Evolutionary conservation across 106 monocot species (phyloP), one percentile per base, ranked within the genome.

Genomic region (Phalaenopsis aphrodite): DNA sequence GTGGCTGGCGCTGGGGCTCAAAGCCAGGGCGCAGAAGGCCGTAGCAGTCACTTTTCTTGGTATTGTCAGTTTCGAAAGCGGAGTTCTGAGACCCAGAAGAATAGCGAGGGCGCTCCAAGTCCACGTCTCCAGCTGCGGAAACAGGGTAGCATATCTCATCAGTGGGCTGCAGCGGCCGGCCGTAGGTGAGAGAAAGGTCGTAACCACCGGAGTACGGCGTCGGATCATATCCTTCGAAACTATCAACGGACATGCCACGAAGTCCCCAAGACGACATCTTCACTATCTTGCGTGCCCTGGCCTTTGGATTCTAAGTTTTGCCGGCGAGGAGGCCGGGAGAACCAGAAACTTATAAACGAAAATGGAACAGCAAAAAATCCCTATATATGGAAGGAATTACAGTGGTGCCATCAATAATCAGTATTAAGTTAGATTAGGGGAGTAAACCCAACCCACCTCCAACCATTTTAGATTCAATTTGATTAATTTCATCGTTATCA

Each of bases 131-230:
- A 41, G 37, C 78, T 15, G 39, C 21, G 58, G 84, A 86, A 64
- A 86, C 4, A 5, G 88, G 78, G 84, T 95, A 78, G 88, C 95
- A 95, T 61, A 72, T 91, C 8, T 95, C 95, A 14, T 91, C 93
- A 80, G 91, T 89, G 8, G 91, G 91, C 3, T 83, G 81, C 56
- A 93, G 56, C n/a, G 93, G 85, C 77, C 91, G 93, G 85, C 95
- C 95, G 83, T 69, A 95, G 80, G 88, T 89, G 84, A 91, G 85
- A 41, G 77, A 42, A 76, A 93, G 19, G 66, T 95, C 91, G 89
- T 91, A 95, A 14, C 95, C 95, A 41, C 93, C 95, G 82, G 89
- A 87, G 78, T 95, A 95, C 17, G 95, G 95, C 17, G 95, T 95
- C 9, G 91, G 87, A 74, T 95, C 95, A 86, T 82, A 95, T 45